Conservation (phyloP, 495 filamentous ascomycete species). For the Articulospora tetracladia region DNA sequence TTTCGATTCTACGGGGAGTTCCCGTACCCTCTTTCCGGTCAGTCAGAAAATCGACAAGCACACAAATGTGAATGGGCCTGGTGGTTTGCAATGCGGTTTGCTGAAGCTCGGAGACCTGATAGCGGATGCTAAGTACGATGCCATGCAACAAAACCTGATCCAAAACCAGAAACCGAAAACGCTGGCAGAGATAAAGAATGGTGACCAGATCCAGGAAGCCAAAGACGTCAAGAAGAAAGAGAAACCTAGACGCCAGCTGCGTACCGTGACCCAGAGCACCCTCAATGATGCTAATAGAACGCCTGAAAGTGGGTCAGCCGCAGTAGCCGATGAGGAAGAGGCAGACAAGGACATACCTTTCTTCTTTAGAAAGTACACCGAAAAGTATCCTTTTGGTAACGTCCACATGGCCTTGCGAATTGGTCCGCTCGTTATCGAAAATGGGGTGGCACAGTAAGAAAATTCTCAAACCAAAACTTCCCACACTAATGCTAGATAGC, state of each 20-base stretch:
- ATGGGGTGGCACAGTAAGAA: constrained; percentile 29
- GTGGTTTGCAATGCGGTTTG: constrained; percentile 15
- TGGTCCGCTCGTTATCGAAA: constrained; percentile 40
- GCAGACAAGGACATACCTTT: constrained; percentile 31
- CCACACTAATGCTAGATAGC: background rate
- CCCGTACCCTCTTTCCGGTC: constrained; percentile 24
- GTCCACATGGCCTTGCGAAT: constrained; percentile 38
- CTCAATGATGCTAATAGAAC: too few species aligned
- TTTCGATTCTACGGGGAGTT: constrained; percentile 12
- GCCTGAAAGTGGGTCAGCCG: too few species aligned
- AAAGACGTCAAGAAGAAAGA: background rate
- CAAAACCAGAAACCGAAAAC: background rate
- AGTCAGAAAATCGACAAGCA: background rate
- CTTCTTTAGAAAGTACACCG: constrained; percentile 27
- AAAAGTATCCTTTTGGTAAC: constrained; percentile 32
- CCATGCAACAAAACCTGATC: too few species aligned
- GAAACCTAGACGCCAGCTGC: too few species aligned
- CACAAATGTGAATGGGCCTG: background rate
- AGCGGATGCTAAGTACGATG: constrained; percentile 26
- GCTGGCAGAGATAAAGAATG: background rate
- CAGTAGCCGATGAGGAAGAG: constrained; percentile 6
- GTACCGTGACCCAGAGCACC: too few species aligned
- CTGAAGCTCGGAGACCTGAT: constrained; percentile 21
- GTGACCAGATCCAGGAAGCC: constrained; percentile 9
- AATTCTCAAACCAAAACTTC: constrained; percentile 19